Evolutionary conservation across 768 basidiomycete species (phyloP), one percentile per base, ranked within the genome.

Genomic region (Dendrothele bispora): DNA sequence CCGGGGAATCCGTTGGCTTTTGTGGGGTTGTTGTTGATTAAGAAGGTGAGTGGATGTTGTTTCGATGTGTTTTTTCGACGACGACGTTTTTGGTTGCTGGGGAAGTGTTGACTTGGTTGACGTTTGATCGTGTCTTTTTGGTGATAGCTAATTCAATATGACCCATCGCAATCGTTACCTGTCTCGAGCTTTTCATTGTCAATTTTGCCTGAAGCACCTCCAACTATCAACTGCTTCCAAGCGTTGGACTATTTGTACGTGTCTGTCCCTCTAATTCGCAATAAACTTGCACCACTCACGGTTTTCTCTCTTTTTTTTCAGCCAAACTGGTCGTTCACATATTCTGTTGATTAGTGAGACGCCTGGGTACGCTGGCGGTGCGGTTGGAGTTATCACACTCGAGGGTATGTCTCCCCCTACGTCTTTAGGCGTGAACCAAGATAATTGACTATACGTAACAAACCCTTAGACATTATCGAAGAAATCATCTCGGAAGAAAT

Each of bases 401-500:
- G 90, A 91, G 78, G 88, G 86, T 83, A 48, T 24, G 67, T 58
- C 49, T 46, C 21, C n/a, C n/a, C n/a, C n/a, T 58, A 12, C 29
- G n/a, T 25, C 14, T 21, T 20, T 37, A n/a, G 14, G 14, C 12
- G 7, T 17, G 37, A 17, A 24, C 21, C 7, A 17, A n/a, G 17
- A n/a, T 4, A 37, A 17, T 39, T 29, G 14, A 35, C n/a, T n/a
- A n/a, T n/a, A n/a, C n/a, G 15, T 21, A 26, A 34, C 36, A 43
- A 14, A 3, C 17, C n/a, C 14, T 1, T 44, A 86, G 88, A 91
- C 60, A 80, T 91, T 54, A 89, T 91, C 49, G 88, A 91, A 78
- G 94, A 95, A 77, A 97, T 98, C 52, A 91, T 98, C 17, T 86
- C 88, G 0, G 93, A 97, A 67, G 95, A 97, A 63, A 95, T 97